phyloP scores from a whole-genome alignment of 129 eudicot genomes.

The Heracleum sosnowskyi region DNA sequence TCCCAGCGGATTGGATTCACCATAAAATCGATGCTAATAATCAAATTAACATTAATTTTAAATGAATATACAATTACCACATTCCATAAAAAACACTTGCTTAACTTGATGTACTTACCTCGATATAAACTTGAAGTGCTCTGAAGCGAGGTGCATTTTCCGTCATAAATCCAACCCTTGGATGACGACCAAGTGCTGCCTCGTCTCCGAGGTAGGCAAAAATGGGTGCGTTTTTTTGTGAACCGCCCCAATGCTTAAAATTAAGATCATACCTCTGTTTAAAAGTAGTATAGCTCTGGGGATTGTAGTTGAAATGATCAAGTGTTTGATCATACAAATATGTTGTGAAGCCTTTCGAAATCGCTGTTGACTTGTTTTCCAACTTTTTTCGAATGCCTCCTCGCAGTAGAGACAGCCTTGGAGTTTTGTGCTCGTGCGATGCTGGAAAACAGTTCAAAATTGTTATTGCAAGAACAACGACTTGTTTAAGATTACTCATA shows the following conservation, averaged over 20 bases:
- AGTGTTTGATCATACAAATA: not conserved
- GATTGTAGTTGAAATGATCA: slow-evolving; percentile 8
- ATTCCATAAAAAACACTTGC: too few species aligned
- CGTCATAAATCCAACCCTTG: slow-evolving; percentile 23
- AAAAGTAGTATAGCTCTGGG: too few species aligned
- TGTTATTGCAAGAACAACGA: too few species aligned
- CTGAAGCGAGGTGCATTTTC: slow-evolving; percentile 19
- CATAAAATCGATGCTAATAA: slow-evolving; percentile 17
- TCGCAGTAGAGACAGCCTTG: not conserved
- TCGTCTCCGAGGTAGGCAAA: slow-evolving; percentile 65
- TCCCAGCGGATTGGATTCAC: slow-evolving; percentile 13
- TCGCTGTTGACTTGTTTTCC: not conserved
- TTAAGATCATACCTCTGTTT: too few species aligned
- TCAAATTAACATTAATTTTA: too few species aligned
- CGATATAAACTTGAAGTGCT: slow-evolving; percentile 16
- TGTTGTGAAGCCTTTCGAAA: not conserved
- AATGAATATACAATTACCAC: not conserved
- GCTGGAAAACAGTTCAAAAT: not conserved
- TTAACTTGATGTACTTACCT: not conserved
- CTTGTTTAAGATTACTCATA: too few species aligned
- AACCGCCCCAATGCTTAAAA: too few species aligned
- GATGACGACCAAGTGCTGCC: slow-evolving; percentile 28
- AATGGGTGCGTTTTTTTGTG: slow-evolving; percentile 39
- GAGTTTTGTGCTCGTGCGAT: too few species aligned
- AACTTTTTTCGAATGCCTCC: not conserved